These are phyloP conservation scores for Rhizoclosmatium globosum DNA, from an alignment of 192 early-diverging fungal genomes.

Conservation along the genomic window DNA sequence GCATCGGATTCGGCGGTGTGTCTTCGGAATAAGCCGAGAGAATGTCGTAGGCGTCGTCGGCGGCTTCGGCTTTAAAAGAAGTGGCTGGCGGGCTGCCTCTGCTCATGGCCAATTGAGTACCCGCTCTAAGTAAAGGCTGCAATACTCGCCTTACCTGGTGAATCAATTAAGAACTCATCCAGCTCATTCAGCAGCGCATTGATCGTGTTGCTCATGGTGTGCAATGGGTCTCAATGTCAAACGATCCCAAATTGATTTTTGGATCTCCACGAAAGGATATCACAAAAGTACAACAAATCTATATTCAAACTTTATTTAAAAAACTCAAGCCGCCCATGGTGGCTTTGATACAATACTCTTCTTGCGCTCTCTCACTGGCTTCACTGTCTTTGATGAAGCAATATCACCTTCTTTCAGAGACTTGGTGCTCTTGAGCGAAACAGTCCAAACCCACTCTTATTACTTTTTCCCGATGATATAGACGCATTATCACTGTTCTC, in stretches of 20 bases:
- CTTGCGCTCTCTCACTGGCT: background rate
- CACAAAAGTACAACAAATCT: no score
- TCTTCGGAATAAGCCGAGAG: no score
- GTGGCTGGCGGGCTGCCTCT: no score
- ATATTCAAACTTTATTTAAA: no score
- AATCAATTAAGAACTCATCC: background rate
- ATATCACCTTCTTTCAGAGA: background rate
- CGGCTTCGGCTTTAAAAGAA: no score
- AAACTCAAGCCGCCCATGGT: no score
- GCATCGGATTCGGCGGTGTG: no score
- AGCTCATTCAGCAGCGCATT: constrained; percentile 1
- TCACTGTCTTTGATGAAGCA: background rate
- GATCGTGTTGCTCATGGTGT: background rate
- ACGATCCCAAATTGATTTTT: no score
- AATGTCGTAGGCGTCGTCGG: no score
- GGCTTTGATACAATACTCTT: background rate
- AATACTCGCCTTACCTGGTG: background rate
- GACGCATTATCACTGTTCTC: constrained; percentile 5
- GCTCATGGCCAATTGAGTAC: no score
- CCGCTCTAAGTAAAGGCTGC: background rate
- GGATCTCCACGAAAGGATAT: no score
- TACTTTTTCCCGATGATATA: constrained; percentile 13
- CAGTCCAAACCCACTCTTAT: constrained; percentile 5
- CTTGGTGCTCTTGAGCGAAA: constrained; percentile 13
- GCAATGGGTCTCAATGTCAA: no score